Evolutionary conservation across 148 eudicot species (phyloP).

Genomic region (Chenopodium suecicum): DNA sequence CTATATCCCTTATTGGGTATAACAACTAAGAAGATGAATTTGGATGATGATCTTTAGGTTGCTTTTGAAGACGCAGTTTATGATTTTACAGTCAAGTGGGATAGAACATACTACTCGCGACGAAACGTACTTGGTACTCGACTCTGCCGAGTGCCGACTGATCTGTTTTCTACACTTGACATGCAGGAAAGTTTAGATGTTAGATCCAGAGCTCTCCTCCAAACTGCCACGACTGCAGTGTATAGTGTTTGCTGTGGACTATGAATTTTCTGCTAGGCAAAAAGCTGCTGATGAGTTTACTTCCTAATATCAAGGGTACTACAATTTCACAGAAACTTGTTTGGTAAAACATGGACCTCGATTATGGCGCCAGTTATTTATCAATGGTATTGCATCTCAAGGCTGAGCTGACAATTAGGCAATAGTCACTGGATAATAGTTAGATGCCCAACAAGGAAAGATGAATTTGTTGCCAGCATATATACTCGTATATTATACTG

Average conservation of each 20-base stretch:
- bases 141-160: slow-evolving; percentile 39
- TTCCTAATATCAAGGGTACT: slow-evolving; percentile 56
- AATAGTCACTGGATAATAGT: slow-evolving; percentile 23
- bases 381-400: slow-evolving; percentile 62
- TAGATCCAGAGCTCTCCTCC: slow-evolving; percentile 16
- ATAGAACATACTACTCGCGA: slow-evolving; percentile 20
- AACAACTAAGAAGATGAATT: neutral
- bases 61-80: slow-evolving; percentile 77
- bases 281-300: slow-evolving; percentile 45
- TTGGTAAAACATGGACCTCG: slow-evolving; percentile 52
- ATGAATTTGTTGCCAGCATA: too few relatives aligned
- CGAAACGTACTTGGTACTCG: slow-evolving; percentile 48
- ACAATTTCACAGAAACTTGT: slow-evolving; percentile 58
- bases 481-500: too few relatives aligned
- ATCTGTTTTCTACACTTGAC: slow-evolving; percentile 78
- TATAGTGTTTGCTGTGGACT: slow-evolving; percentile 59
- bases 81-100: slow-evolving; percentile 53
- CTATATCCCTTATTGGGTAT: neutral
- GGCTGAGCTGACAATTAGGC: slow-evolving; percentile 62
- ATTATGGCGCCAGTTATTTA: slow-evolving; percentile 65
- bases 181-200: slow-evolving; percentile 52
- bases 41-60: slow-evolving; percentile 51
- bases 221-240: slow-evolving; percentile 58
- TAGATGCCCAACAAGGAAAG: too few relatives aligned
- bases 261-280: slow-evolving; percentile 55